These are phyloP conservation scores for Fusarium nygamai DNA, from an alignment of 2,329 filamentous ascomycete genomes.

Conservation along the genomic window DNA sequence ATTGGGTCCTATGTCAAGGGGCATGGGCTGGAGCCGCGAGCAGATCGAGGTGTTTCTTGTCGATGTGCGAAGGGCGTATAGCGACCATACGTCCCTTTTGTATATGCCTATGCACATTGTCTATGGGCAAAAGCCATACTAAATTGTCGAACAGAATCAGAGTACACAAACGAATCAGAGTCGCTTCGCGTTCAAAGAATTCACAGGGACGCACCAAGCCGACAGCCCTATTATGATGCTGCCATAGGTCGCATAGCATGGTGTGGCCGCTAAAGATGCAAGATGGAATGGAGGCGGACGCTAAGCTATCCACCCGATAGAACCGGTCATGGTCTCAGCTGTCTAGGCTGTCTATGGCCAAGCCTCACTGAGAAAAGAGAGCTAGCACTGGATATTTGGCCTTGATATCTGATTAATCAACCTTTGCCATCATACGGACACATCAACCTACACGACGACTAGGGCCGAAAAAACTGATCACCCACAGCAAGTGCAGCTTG, in stretches of 20 bases:
- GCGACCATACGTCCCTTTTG: constrained; percentile 55
- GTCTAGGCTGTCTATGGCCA: neutral
- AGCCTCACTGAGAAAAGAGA: neutral
- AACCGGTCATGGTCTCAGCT: neutral
- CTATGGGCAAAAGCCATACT: constrained; percentile 62
- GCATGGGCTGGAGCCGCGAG: constrained; percentile 58
- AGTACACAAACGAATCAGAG: neutral
- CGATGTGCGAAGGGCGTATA: constrained; percentile 59
- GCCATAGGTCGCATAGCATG: neutral
- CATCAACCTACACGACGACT: neutral
- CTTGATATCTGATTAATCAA: neutral
- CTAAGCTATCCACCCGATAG: constrained; percentile 1
- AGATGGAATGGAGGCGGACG: constrained; percentile 6
- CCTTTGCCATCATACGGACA: neutral
- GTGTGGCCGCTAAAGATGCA: constrained; percentile 7
- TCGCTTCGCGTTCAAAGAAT: neutral
- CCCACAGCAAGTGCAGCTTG: neutral
- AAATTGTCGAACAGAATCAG: constrained; percentile 2
- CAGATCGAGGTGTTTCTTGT: constrained; percentile 61
- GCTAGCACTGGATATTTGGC: neutral
- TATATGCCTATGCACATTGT: constrained; percentile 67
- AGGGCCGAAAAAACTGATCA: neutral
- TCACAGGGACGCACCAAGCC: neutral
- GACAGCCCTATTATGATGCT: neutral
- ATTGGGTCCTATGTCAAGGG: constrained; percentile 61